Evolutionary conservation across 805 yeast species (phyloP).

Genomic region (Candida sakaeoensis): DNA sequence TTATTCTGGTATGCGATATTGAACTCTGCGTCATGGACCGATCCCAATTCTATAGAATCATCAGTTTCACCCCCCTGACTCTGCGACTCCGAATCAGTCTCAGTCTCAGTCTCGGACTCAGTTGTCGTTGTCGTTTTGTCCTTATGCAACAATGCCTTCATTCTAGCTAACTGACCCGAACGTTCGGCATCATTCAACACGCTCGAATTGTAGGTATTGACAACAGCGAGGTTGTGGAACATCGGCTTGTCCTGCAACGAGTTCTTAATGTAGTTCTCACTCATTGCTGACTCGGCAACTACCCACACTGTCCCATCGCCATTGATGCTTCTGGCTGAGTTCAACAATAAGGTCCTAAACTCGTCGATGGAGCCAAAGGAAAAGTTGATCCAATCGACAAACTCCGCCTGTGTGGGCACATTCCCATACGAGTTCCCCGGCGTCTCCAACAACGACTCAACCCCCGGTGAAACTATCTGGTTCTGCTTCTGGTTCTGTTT

Average conservation of each 20-base stretch:
- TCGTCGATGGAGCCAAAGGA: conserved; percentile 78
- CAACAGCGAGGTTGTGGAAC: conserved; percentile 52
- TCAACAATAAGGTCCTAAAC: conserved; percentile 65
- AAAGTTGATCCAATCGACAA: conserved; percentile 47
- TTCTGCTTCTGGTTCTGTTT: conserved; percentile 17
- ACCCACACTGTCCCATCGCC: conserved; percentile 95
- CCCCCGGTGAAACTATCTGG: conserved; percentile 20
- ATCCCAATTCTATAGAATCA: conserved; percentile 25
- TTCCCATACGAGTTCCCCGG: conserved; percentile 39
- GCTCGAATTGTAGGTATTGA: conserved; percentile 89
- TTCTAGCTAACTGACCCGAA: conserved; percentile 48
- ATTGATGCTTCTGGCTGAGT: conserved; percentile 65
- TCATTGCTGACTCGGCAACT: conserved; percentile 52
- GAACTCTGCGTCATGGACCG: conserved; percentile 41
- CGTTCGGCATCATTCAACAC: conserved; percentile 64
- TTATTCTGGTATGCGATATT: conserved; percentile 31
- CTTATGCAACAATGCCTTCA: conserved; percentile 19
- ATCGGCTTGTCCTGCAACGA: conserved; percentile 7
- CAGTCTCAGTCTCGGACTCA: too few species aligned
- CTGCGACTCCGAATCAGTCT: too few species aligned
- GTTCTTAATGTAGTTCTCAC: conserved; percentile 17
- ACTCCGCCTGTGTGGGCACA: conserved; percentile 29
- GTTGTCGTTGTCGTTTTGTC: too few species aligned
- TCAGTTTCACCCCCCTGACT: conserved; percentile 4
- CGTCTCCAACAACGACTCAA: conserved; percentile 38